Evolutionary conservation across 73 alveolate genomes (phyloP), one percentile per base, ranked within the genome.

Genomic region (Stentor roeselii): DNA sequence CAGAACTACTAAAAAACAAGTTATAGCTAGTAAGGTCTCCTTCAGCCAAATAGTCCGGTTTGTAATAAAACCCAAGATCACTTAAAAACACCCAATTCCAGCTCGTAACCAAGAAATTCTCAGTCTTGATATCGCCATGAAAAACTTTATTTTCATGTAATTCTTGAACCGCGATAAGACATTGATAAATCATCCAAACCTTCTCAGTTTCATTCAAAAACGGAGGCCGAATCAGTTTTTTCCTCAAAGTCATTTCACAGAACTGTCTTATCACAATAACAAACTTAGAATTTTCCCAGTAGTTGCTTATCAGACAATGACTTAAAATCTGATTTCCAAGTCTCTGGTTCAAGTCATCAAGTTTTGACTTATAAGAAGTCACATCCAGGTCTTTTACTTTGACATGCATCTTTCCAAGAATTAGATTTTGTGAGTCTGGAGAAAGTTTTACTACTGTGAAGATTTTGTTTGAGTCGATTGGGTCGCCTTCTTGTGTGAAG

Each of bases 81-180:
- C 96, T 78, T 0, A 88, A 75, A 78, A 92, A 89, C 42, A 94
- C 86, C 92, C 95, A 90, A 78, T 87, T 85, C 78, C 87, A 86
- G 27, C 95, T 86, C 35, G 98, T 92, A 27, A 94, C 39, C 83
- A 94, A 60, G 4, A 96, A 91, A 87, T 96, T 96, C 78, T 92
- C 95, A 3, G 98, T 95, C 88, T 94, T 96, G 3, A 96, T 86
- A 85, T 96, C 99, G 1, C 99, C 99, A 91, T 96, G 99, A 58
- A 87, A 88, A 60, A 86, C 83, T 3, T 59, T 78, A 86, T 82
- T 89, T 32, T 92, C 76, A 86, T 94, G 98, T 3, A 94, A 77
- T 87, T 95, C 94, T 37, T 86, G 36, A 76, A 95, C 91, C 15
- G 95, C 98, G 11, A 91, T 88, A 39, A 95, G 90, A n/a, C 93